Evolutionary conservation across 805 yeast genomes (phyloP).

Genomic region (Wickerhamomyces tratensis): DNA sequence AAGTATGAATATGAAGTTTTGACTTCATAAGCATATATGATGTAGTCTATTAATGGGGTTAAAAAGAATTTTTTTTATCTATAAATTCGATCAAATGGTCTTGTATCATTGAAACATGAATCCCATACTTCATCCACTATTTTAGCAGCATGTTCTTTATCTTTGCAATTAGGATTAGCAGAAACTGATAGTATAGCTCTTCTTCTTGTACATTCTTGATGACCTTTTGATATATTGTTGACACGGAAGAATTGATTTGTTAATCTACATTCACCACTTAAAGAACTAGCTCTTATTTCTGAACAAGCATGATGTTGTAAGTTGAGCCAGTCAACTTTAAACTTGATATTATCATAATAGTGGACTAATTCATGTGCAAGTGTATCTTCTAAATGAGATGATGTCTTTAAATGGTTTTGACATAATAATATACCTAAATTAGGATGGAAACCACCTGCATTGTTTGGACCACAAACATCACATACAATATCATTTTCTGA

Average conservation of each 20-base stretch:
- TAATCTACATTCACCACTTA: slow-evolving; percentile 92
- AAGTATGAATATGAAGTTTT: too few relatives aligned
- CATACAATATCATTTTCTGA: slow-evolving; percentile 53
- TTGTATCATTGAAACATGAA: slow-evolving; percentile 86
- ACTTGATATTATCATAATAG: slow-evolving; percentile 84
- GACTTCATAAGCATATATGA: too few relatives aligned
- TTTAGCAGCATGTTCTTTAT: slow-evolving; percentile 61
- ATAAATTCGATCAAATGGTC: slow-evolving; percentile 92
- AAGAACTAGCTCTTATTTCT: slow-evolving; percentile 85
- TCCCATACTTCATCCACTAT: slow-evolving; percentile 86
- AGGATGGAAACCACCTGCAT: slow-evolving; percentile 92
- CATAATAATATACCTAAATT: slow-evolving; percentile 80
- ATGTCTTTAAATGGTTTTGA: slow-evolving; percentile 59
- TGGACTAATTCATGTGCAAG: slow-evolving; percentile 89
- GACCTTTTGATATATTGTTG: slow-evolving; percentile 61
- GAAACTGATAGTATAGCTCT: slow-evolving; percentile 78
- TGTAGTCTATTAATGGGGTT: neutral
- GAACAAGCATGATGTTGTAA: slow-evolving; percentile 94
- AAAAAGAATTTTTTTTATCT: slow-evolving; percentile 25
- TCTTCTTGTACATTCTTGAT: slow-evolving; percentile 84
- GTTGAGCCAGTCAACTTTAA: slow-evolving; percentile 78
- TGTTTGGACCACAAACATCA: slow-evolving; percentile 72
- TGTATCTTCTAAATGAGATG: slow-evolving; percentile 83
- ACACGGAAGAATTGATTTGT: slow-evolving; percentile 59
- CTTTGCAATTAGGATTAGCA: slow-evolving; percentile 78